These are phyloP conservation scores for Ascoidea rubescens DNA, from an alignment of 805 yeast genomes.

Conservation along the genomic window DNA sequence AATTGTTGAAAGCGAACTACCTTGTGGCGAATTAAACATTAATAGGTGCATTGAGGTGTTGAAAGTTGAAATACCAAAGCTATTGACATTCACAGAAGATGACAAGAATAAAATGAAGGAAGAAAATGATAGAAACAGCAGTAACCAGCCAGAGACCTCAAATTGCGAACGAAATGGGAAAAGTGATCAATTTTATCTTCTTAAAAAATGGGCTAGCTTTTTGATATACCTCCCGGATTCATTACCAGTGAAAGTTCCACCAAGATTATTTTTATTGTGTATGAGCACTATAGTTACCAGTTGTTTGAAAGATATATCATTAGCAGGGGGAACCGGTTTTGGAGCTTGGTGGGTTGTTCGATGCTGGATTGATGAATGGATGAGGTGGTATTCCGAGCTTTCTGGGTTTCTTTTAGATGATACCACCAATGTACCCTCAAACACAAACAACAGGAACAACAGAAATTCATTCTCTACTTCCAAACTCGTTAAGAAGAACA, in stretches of 20 bases:
- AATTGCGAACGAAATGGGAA: neutral
- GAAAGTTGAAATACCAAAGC: constrained; percentile 20
- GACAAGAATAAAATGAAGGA: constrained; percentile 5
- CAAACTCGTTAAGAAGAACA: too few species aligned
- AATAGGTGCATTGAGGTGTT: constrained; percentile 22
- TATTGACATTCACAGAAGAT: constrained; percentile 14
- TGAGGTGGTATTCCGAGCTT: constrained; percentile 51
- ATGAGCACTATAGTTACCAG: constrained; percentile 41
- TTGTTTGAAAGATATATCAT: constrained; percentile 47
- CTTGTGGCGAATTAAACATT: constrained; percentile 26
- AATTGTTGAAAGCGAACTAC: constrained; percentile 34
- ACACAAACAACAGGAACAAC: too few species aligned
- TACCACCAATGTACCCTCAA: too few species aligned
- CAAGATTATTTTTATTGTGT: constrained; percentile 40
- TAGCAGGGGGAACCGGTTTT: constrained; percentile 43
- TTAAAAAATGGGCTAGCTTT: constrained; percentile 20
- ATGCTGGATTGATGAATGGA: constrained; percentile 67
- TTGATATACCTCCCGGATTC: constrained; percentile 28
- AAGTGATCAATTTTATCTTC: constrained; percentile 2
- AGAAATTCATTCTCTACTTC: too few species aligned
- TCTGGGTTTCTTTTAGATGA: constrained; percentile 30
- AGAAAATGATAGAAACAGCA: constrained; percentile 1
- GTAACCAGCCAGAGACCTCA: neutral
- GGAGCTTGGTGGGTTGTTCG: constrained; percentile 66
- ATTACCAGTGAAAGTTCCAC: constrained; percentile 32